Evolutionary conservation across 768 basidiomycete genomes (phyloP).

Genomic region (Lanmaoa rubissima): DNA sequence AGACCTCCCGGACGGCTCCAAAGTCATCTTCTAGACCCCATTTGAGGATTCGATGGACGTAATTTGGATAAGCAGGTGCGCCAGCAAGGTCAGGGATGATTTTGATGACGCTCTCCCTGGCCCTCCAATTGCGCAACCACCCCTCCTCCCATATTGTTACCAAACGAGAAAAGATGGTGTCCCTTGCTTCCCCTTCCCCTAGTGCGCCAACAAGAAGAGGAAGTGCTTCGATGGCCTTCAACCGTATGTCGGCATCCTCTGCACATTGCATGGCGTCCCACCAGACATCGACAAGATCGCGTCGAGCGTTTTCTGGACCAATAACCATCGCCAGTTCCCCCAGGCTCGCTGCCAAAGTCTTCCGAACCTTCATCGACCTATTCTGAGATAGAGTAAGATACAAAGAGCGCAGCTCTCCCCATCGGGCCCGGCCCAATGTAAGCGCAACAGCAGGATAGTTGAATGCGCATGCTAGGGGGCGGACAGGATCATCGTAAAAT

Average conservation of each 20-base stretch:
- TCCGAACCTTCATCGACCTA: conserved; percentile 60
- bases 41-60: conserved; percentile 53
- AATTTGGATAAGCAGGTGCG: conserved; percentile 41
- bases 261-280: conserved; percentile 52
- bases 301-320: conserved; percentile 61
- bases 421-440: conserved; percentile 72
- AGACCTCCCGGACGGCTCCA: conserved; percentile 82
- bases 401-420: conserved; percentile 66
- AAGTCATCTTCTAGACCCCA: conserved; percentile 72
- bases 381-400: conserved; percentile 68
- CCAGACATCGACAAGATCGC: conserved; percentile 75
- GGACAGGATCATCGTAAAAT: conserved; percentile 63
- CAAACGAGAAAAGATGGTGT: conserved; percentile 44
- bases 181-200: conserved; percentile 43
- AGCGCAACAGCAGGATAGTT: conserved; percentile 90
- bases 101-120: conserved; percentile 67
- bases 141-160: conserved; percentile 56
- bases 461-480: conserved; percentile 79
- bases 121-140: conserved; percentile 72
- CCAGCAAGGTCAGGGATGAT: conserved; percentile 52
- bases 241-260: conserved; percentile 66
- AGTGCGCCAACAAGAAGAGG: conserved; percentile 56
- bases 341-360: conserved; percentile 81
- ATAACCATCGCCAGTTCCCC: conserved; percentile 89
- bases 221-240: conserved; percentile 68